Conservation (phyloP, 495 filamentous ascomycete genomes). For the Ramalina peruviana region DNA sequence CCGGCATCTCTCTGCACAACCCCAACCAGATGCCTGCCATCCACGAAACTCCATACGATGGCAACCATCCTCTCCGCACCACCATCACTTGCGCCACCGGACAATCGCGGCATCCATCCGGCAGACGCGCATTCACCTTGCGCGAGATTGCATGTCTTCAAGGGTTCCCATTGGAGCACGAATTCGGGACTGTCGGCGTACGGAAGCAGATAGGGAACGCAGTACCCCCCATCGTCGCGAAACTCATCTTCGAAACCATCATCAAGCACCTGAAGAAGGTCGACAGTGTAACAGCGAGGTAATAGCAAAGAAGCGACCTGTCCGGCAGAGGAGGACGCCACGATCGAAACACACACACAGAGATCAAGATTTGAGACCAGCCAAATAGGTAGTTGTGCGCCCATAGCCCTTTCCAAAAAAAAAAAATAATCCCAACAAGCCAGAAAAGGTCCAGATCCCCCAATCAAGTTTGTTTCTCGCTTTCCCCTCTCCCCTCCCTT, state of each 20-base stretch:
- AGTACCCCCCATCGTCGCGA: constrained; percentile 55
- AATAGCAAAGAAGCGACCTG: too few relatives aligned
- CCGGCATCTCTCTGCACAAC: constrained; percentile 30
- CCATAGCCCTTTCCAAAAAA: too few relatives aligned
- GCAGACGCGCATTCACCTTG: constrained; percentile 47
- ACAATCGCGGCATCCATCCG: constrained; percentile 53
- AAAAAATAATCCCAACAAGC: too few relatives aligned
- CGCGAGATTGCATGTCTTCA: constrained; percentile 65
- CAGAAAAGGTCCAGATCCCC: too few relatives aligned
- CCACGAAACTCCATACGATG: constrained; percentile 24
- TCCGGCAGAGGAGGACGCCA: too few relatives aligned
- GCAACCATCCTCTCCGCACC: constrained; percentile 29
- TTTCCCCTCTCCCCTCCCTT: too few relatives aligned
- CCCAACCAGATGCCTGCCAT: constrained; percentile 17
- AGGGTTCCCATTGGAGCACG: constrained; percentile 53
- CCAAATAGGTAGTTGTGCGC: too few relatives aligned
- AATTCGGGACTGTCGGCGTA: constrained; percentile 32
- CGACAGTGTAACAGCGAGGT: constrained; percentile 27
- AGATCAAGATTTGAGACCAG: too few relatives aligned
- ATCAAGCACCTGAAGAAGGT: constrained; percentile 38
- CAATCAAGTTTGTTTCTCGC: too few relatives aligned
- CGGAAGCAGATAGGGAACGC: constrained; percentile 79
- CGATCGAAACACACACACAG: too few relatives aligned
- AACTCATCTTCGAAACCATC: constrained; percentile 45
- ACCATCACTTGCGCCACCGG: constrained; percentile 61